Conservation (phyloP, 129 eudicot species). For the Tanacetum coccineum region DNA sequence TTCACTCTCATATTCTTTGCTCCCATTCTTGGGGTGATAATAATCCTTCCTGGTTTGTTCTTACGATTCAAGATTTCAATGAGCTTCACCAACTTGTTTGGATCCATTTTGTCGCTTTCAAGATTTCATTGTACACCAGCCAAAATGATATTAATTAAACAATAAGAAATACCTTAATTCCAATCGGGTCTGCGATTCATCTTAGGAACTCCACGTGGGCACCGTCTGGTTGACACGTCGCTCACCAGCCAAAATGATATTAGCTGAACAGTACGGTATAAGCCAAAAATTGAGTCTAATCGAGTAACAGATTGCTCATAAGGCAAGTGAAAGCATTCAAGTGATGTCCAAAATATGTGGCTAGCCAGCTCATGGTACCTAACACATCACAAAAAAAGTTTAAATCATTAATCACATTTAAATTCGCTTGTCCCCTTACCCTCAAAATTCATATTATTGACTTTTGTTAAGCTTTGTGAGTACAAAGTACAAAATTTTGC, state of each 20-base stretch:
- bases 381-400: no score
- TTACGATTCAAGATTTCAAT: slow-evolving; percentile 74
- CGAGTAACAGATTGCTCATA: no score
- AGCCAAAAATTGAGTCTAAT: no score
- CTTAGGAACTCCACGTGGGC: slow-evolving; percentile 82
- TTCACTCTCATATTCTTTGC: slow-evolving; percentile 93
- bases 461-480: no score
- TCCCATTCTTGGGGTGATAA: slow-evolving; percentile 81
- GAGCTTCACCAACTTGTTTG: slow-evolving; percentile 67
- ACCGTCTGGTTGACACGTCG: slow-evolving; percentile 82
- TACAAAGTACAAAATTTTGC: no score
- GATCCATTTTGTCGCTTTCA: slow-evolving; percentile 89
- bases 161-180: slow-evolving; percentile 59
- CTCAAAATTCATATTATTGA: no score
- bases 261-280: slow-evolving; percentile 79
- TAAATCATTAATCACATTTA: no score
- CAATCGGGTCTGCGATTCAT: slow-evolving; percentile 84
- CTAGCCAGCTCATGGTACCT: no score
- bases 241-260: slow-evolving; percentile 70
- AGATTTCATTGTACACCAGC: no score
- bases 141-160: not conserved
- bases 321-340: no score
- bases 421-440: no score
- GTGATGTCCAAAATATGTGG: no score
- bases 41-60: slow-evolving; percentile 82